These are phyloP conservation scores for Hanseniaspora valbyensis DNA, from an alignment of 805 yeast species.

Conservation along the genomic window DNA sequence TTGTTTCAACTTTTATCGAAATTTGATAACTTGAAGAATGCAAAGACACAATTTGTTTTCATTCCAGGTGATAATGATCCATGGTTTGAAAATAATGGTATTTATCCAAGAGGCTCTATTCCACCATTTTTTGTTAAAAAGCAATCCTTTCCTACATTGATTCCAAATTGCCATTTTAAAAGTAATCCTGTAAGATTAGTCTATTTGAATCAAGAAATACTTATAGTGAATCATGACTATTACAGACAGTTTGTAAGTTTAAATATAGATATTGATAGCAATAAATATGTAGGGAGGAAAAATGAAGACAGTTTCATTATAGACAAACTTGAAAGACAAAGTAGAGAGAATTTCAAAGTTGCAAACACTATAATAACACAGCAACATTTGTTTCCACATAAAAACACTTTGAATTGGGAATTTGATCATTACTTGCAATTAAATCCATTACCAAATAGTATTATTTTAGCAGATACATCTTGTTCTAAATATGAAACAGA, in stretches of 20 bases:
- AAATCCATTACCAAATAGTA: slow-evolving; percentile 64
- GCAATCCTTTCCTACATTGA: slow-evolving; percentile 39
- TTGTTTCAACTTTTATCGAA: slow-evolving; percentile 55
- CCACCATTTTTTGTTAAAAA: slow-evolving; percentile 65
- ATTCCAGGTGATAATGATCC: slow-evolving; percentile 91
- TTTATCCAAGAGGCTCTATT: slow-evolving; percentile 64
- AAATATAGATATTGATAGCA: neutral
- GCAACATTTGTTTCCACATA: slow-evolving; percentile 76
- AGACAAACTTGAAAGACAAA: slow-evolving; percentile 4
- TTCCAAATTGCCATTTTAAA: slow-evolving; percentile 44
- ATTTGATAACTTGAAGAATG: slow-evolving; percentile 28
- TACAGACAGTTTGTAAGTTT: slow-evolving; percentile 24
- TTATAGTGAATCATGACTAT: slow-evolving; percentile 56
- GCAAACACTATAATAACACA: slow-evolving; percentile 79
- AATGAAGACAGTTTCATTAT: neutral
- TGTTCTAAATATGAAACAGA: slow-evolving; percentile 63
- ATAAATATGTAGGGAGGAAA: neutral
- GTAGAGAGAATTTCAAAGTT: slow-evolving; percentile 51
- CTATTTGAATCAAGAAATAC: slow-evolving; percentile 76
- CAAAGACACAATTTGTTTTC: slow-evolving; percentile 47
- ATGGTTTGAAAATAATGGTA: slow-evolving; percentile 37
- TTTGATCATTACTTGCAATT: slow-evolving; percentile 58
- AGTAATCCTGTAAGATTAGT: slow-evolving; percentile 72
- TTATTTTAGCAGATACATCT: slow-evolving; percentile 57
- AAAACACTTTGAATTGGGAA: slow-evolving; percentile 46